Percentiles rank a stretch among this genome's conserved stretches.
These are phyloP conservation scores for Fraxinus latifolia DNA, from an alignment of 305 asterid species.

Conservation along the genomic window DNA sequence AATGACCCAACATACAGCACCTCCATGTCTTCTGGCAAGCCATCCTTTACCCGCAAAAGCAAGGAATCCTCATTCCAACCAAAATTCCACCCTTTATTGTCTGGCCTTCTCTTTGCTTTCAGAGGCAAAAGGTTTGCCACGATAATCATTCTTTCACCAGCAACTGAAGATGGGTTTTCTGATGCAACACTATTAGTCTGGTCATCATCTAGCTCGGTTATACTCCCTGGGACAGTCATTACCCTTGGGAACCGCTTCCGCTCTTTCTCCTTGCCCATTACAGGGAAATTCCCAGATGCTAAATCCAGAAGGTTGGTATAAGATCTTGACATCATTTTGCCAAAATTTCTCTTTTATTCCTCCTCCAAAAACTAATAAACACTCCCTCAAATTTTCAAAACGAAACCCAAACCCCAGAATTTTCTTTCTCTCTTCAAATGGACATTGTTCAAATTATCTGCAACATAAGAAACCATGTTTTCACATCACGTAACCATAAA, in stretches of 20 bases:
- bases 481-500: constrained; percentile 19
- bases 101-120: constrained; percentile 83
- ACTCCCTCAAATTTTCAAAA: constrained; percentile 17
- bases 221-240: constrained; percentile 94
- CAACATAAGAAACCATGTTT: constrained; percentile 27
- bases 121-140: constrained; percentile 84
- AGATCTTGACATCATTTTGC: constrained; percentile 91
- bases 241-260: constrained; percentile 68
- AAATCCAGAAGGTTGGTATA: constrained; percentile 91
- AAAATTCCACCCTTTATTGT: constrained; percentile 89
- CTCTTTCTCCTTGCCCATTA: constrained; percentile 76
- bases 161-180: constrained; percentile 76
- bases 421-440: constrained; percentile 21
- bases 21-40: constrained; percentile 94
- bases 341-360: constrained; percentile 28
- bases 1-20: constrained; percentile 79
- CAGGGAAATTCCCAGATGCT: constrained; percentile 90
- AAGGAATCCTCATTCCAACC: constrained; percentile 90
- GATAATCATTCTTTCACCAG: constrained; percentile 77
- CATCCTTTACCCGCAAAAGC: constrained; percentile 74
- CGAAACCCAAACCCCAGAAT: constrained; percentile 26
- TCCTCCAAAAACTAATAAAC: constrained; percentile 29
- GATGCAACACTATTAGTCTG: constrained; percentile 71
- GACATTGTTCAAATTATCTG: constrained; percentile 34
- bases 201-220: constrained; percentile 86